Evolutionary conservation across 2,329 filamentous ascomycete genomes (phyloP).

Genomic region (Ciborinia camelliae): DNA sequence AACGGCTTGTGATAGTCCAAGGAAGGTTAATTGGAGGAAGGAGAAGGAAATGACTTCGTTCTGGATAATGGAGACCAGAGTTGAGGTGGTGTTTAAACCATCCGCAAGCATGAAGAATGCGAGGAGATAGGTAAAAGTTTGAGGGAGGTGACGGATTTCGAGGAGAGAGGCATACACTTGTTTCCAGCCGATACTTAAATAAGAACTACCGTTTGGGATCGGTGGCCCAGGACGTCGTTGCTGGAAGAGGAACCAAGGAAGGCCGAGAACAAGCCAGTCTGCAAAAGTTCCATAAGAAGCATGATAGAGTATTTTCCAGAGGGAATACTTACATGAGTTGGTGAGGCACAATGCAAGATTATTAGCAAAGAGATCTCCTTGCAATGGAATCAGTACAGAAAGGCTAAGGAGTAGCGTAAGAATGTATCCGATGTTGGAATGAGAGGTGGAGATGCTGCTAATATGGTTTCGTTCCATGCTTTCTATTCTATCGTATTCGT

Average conservation of each 20-base stretch:
- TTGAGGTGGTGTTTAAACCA: constrained; percentile 42
- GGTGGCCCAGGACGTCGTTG: constrained; percentile 41
- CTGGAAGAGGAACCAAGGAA: constrained; percentile 45
- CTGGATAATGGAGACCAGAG: constrained; percentile 42
- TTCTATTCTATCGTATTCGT: constrained; percentile 42
- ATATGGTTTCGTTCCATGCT: constrained; percentile 44
- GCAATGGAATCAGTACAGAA: constrained; percentile 41
- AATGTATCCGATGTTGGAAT: constrained; percentile 44
- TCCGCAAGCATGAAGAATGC: constrained; percentile 44
- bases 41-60: constrained; percentile 42
- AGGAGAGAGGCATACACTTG: constrained; percentile 41
- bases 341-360: constrained; percentile 43
- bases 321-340: constrained; percentile 40
- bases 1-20: constrained; percentile 41
- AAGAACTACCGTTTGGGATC: constrained; percentile 41
- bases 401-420: constrained; percentile 41
- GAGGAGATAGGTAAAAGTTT: constrained; percentile 43
- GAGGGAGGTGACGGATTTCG: constrained; percentile 41
- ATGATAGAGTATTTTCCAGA: background rate
- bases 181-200: constrained; percentile 43
- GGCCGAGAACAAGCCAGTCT: constrained; percentile 43
- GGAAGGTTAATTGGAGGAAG: constrained; percentile 43
- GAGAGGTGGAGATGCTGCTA: constrained; percentile 43
- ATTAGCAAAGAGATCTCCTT: constrained; percentile 40
- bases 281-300: background rate